Conservation (phyloP, 2,329 filamentous ascomycete genomes). For the Botrytis medusae region DNA sequence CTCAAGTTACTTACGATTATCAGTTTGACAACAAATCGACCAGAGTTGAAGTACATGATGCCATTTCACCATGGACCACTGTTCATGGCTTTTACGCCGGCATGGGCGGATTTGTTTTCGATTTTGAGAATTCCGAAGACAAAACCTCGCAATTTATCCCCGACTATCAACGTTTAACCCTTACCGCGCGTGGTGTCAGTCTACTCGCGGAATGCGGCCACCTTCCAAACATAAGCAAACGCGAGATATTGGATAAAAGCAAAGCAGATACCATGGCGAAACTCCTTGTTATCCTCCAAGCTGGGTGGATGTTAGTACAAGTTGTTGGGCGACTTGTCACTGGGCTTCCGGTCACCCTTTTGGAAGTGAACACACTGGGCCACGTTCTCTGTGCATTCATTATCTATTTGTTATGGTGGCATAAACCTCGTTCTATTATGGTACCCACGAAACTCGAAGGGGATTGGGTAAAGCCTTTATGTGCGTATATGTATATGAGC, state of each 20-base stretch:
- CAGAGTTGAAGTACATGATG: background rate
- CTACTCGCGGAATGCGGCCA: constrained; percentile 4
- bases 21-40: background rate
- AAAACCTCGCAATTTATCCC: background rate
- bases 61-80: constrained; percentile 19
- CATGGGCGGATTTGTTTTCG: constrained; percentile 26
- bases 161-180: background rate
- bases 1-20: background rate
- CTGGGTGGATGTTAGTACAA: constrained; percentile 33
- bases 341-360: constrained; percentile 31
- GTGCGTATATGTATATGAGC: constrained; percentile 25
- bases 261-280: constrained; percentile 36
- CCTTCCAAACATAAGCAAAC: constrained; percentile 4
- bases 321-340: constrained; percentile 27
- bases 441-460: constrained; percentile 21
- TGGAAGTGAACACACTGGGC: constrained; percentile 36
- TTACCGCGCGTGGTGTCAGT: background rate
- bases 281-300: constrained; percentile 33
- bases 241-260: constrained; percentile 34
- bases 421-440: constrained; percentile 24
- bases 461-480: constrained; percentile 22
- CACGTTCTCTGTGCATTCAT: constrained; percentile 30
- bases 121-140: background rate
- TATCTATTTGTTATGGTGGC: constrained; percentile 26
- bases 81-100: constrained; percentile 26